phyloP scores from a whole-genome alignment of 2,329 filamentous ascomycete species.

The Epichloe baconii region DNA sequence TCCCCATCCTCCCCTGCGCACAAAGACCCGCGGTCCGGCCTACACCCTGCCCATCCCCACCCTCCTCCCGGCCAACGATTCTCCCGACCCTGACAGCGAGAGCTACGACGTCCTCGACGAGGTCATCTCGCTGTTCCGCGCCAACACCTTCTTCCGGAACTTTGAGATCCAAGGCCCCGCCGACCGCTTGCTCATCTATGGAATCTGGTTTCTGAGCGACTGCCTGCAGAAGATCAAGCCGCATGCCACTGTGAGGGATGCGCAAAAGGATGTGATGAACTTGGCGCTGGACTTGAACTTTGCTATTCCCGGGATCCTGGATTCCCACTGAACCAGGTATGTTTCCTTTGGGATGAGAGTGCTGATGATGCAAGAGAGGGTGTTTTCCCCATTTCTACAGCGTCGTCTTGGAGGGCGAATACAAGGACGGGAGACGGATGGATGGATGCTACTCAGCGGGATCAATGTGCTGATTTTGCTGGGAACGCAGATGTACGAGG shows the following conservation, averaged over 20 bases:
- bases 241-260: constrained; percentile 45
- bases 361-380: background rate
- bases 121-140: constrained; percentile 81
- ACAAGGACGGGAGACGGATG: too few relatives aligned
- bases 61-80: constrained; percentile 46
- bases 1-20: constrained; percentile 86
- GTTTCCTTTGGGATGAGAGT: constrained; percentile 8
- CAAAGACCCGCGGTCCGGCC: constrained; percentile 87
- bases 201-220: constrained; percentile 88
- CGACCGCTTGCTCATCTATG: constrained; percentile 89
- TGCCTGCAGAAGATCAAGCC: constrained; percentile 80
- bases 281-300: constrained; percentile 87
- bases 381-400: too few relatives aligned
- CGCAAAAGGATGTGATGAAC: constrained; percentile 70
- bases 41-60: constrained; percentile 60
- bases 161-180: constrained; percentile 97
- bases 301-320: constrained; percentile 86
- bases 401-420: too few relatives aligned
- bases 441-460: background rate
- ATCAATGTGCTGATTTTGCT: background rate
- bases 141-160: constrained; percentile 98
- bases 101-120: constrained; percentile 96
- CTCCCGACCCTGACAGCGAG: constrained; percentile 71
- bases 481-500: constrained; percentile 60
- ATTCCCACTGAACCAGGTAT: constrained; percentile 81